Base-by-base conservation (phyloP, 805 yeast genomes). In the Vanderwaltozyma yarrowii region DNA sequence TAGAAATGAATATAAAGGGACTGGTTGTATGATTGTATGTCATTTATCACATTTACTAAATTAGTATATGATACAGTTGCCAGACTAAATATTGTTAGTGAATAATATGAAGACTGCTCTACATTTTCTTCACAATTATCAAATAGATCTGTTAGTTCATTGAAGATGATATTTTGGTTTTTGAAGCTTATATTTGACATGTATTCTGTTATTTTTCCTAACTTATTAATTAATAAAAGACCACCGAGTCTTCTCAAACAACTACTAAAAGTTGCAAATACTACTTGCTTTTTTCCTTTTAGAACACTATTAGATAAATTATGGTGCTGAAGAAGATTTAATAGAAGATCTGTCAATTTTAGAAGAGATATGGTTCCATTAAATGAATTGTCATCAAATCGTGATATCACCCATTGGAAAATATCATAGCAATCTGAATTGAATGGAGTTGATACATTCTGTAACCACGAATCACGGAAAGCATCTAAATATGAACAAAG, bases 391-490 rank as follows among this genome's bases (percentile, higher is more conserved):
- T 65, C 71, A 1, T 60, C 56, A 4, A 66, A 64, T 34, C 76
- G 57, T 14, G 56, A 47, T 3, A 62, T 30, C 8, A 75, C 42
- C 68, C 74, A 78, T 1, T 58, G 51, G 29, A 66, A 58, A 15
- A 78, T 64, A 45, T 76, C 81, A 27, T 48, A 50, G 32, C 68
- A 66, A 35, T 74, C 79, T 3, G 61, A 61, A 15, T 51, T 44
- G 7, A 71, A 48, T 2, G 49, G 50, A 1, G 45, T 50, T 8
- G 53, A 47, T 0, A 34, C 25, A 4, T 36, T 39, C 1, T 35
- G 27, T 1, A 62, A 31, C 64, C 74, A 62, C 0, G 45, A 33
- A 1, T 46, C 18, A 7, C 46, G 36, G 1, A 43, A 35, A 4
- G 42, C 34, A 13, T 42, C 40, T 27, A 59, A 37, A 37, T 45